Base-by-base conservation (phyloP, 2,329 filamentous ascomycete genomes). In the Penicillium sp. region DNA sequence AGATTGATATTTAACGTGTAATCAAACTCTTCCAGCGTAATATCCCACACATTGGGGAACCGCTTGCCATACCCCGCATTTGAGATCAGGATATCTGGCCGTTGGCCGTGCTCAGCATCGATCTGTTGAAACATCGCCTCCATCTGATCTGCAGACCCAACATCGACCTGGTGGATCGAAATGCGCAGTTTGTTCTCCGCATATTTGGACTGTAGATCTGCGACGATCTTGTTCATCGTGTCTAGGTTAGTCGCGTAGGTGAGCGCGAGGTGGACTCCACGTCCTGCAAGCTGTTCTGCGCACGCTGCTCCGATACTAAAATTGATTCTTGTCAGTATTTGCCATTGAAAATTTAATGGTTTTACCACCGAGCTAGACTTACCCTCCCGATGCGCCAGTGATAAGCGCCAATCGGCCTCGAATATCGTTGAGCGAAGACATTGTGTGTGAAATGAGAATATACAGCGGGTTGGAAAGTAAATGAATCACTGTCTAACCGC, bases 61-160 rank as follows among this genome's bases (percentile, higher is more conserved):
- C 85, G 79, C 66, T 85, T 86, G 42, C 86, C 87, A 61, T 87
- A 81, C 0, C 87, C 87, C 1, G 87, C 87, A 65, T 90, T 90
- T 10, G 82, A 84, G 26, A 90, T 71, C 3, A 90, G 75, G 22
- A 90, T 88, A 65, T 89, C 84, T 0, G 85, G 84, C 2, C 78
- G 77, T 55, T 82, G 77, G 11, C 76, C 77, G 67, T 88, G 85
- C 50, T 81, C 67, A 1, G 73, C 66, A 48, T 79, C 73, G 44
- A 89, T 82, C 54, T 86, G 79, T 14, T 75, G 63, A 55, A 85
- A 87, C 62, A 89, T 78, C 4, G 71, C 67, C 43, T 80, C 71
- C 31, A 87, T 82, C 47, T 84, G 81, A 7, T 79, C 78, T 4
- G 81, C 76, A 8, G 78, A 79, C 16, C 78, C 78, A 57, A 88